These are phyloP conservation scores for Blastobotrys mokoenaii DNA, from an alignment of 805 yeast genomes.

Conservation along the genomic window DNA sequence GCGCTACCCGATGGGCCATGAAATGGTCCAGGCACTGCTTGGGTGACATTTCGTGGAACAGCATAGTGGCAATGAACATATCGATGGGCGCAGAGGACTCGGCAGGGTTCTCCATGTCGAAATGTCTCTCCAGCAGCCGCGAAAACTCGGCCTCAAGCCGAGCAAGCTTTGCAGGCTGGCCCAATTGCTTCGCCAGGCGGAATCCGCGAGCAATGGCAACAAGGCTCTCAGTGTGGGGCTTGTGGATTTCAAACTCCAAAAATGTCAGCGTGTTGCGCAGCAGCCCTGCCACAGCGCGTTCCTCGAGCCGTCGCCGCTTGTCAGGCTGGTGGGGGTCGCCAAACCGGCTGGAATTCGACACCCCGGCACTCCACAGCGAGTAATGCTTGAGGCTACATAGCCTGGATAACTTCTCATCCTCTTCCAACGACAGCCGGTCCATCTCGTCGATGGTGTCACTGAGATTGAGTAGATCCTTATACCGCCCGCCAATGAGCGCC, in stretches of 20 bases:
- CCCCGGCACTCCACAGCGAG: conserved; percentile 9
- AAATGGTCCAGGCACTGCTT: too few relatives aligned
- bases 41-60: conserved; percentile 13
- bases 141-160: neutral
- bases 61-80: conserved; percentile 17
- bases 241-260: neutral
- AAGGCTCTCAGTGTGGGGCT: neutral
- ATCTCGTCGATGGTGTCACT: conserved; percentile 17
- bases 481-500: conserved; percentile 17
- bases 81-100: conserved; percentile 12
- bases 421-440: conserved; percentile 8
- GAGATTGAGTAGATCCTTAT: conserved; percentile 17
- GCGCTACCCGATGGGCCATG: too few relatives aligned
- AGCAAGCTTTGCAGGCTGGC: neutral
- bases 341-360: conserved; percentile 5
- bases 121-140: neutral
- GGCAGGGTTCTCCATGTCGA: neutral
- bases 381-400: conserved; percentile 7
- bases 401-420: conserved; percentile 10
- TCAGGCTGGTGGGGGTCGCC: neutral
- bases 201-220: neutral
- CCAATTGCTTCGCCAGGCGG: neutral
- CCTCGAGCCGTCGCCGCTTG: neutral
- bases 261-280: neutral
- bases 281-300: neutral